Evolutionary conservation across 257 asterid species (phyloP).

Genomic region (Lycium ferocissimum): DNA sequence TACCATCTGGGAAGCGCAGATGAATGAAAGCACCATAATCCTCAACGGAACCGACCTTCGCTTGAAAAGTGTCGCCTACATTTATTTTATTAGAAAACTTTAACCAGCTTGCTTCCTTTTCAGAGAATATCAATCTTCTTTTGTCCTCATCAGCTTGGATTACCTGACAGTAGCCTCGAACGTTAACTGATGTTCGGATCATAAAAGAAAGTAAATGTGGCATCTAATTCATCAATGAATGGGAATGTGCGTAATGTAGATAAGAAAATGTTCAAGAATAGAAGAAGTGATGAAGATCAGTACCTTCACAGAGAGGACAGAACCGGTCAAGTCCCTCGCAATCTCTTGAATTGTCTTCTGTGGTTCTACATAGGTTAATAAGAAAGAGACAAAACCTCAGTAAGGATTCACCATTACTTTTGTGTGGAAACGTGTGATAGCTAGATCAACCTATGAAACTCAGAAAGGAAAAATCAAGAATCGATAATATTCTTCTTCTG

Average conservation of each 20-base stretch:
- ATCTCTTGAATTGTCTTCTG: slow-evolving; percentile 78
- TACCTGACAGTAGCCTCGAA: slow-evolving; percentile 55
- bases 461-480: not conserved
- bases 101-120: slow-evolving; percentile 84
- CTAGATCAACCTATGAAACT: not conserved
- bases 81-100: slow-evolving; percentile 65
- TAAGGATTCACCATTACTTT: not conserved
- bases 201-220: not conserved
- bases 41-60: slow-evolving; percentile 83
- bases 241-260: not conserved
- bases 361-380: slow-evolving; percentile 59
- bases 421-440: not conserved
- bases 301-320: slow-evolving; percentile 83
- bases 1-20: slow-evolving; percentile 88
- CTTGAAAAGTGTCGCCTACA: slow-evolving; percentile 71
- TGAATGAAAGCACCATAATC: slow-evolving; percentile 97
- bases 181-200: slow-evolving; percentile 19
- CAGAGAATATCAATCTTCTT: slow-evolving; percentile 83
- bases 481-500: not conserved
- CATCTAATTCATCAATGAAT: not conserved
- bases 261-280: not conserved
- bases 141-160: slow-evolving; percentile 79
- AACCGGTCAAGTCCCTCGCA: slow-evolving; percentile 79
- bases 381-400: not conserved
- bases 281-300: not conserved